Base-by-base conservation (phyloP, 164 flowering plant genomes). In the Tinospora cordifolia region DNA sequence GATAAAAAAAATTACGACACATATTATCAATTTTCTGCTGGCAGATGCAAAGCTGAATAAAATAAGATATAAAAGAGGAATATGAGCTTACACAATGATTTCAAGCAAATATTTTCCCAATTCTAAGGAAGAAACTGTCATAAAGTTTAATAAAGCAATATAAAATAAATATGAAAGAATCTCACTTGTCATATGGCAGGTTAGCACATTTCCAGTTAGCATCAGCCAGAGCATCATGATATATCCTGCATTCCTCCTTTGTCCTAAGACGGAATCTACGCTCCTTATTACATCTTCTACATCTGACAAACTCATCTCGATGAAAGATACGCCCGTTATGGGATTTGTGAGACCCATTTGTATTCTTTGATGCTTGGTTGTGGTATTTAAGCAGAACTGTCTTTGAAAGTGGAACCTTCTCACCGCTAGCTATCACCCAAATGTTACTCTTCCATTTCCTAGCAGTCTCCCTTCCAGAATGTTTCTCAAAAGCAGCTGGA, bases 401-500 rank as follows among this genome's bases (percentile, higher is more conserved):
- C 76, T 88, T 90, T 36, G 76, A 78, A 65, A 91, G 67, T 8
- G 97, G 83, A 78, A 88, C 90, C 84, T 91, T 91, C 76, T 90
- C 87, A 26, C 95, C 97, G 63, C 83, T 69, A 65, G 77, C 80
- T 26, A 90, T 91, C 63, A 91, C 87, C 97, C 97, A 91, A 6
- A 91, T 79, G 71, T 90, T 87, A 76, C 82, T 87, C 78, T 90
- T 91, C 97, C 97, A 91, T 75, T 87, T 91, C 70, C 89, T 83
- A 12, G 93, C 82, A 63, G 87, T 84, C 81, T 91, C 95, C 78
- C 95, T 79, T 71, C 88, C 90, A 63, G 95, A 87, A 84, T 91
- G 97, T 80, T 90, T 91, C 85, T 90, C 97, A 83, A 91, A 91
- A 74, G 90, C 95, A 72, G 90, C 86, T 19, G 97, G 97, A 60